Conservation (phyloP, 2,329 filamentous ascomycete species). For the Ambrosiella cleistominuta region DNA sequence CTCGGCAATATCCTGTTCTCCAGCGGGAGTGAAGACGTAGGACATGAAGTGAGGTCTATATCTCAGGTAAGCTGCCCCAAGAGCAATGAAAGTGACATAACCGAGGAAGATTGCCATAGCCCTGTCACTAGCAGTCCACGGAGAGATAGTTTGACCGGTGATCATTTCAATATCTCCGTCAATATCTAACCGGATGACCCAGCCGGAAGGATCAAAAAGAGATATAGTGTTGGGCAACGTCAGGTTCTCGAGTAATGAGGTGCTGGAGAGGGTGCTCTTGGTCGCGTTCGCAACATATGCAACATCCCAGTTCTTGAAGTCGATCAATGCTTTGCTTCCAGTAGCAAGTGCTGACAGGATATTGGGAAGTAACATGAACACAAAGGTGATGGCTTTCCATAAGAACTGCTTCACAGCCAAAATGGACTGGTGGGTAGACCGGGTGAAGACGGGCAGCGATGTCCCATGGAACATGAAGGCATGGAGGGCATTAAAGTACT, state of each 20-base stretch:
- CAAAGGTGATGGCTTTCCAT: background rate
- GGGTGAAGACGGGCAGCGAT: constrained; percentile 26
- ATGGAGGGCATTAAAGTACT: constrained; percentile 37
- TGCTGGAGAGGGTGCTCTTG: background rate
- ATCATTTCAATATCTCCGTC: constrained; percentile 28
- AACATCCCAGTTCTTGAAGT: background rate
- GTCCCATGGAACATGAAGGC: constrained; percentile 21
- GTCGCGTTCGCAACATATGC: background rate
- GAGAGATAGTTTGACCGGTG: constrained; percentile 27
- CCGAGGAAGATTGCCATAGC: constrained; percentile 61
- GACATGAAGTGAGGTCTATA: constrained; percentile 33
- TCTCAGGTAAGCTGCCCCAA: constrained; percentile 65
- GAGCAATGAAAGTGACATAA: constrained; percentile 57
- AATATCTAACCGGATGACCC: constrained; percentile 39
- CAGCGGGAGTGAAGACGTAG: constrained; percentile 32
- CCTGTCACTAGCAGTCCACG: constrained; percentile 49
- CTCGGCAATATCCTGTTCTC: constrained; percentile 67
- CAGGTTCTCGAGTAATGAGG: background rate
- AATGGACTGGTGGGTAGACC: constrained; percentile 55
- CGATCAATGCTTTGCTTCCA: background rate
- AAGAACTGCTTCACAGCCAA: constrained; percentile 32
- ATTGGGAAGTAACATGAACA: background rate
- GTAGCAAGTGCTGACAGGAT: background rate
- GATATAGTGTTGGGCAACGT: constrained; percentile 13
- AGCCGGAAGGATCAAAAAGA: constrained; percentile 32